A percentile compares a stretch with the other conserved stretches of the same genome.
phyloP scores from a whole-genome alignment of 2,329 filamentous ascomycete species.

The Colletotrichum coccodes region DNA sequence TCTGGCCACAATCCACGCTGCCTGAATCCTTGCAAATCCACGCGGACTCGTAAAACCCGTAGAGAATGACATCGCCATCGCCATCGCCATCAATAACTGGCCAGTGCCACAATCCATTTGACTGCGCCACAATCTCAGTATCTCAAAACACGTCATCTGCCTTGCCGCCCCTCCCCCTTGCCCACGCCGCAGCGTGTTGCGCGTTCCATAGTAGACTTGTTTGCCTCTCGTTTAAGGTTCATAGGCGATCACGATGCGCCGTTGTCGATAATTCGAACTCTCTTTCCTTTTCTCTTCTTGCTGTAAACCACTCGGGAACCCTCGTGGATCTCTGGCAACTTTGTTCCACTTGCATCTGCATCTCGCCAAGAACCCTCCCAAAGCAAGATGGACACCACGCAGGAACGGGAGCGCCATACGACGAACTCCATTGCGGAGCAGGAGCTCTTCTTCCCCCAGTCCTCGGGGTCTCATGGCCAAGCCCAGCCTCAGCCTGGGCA shows the following conservation, averaged over 20 bases:
- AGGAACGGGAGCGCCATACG: slow-evolving; percentile 20
- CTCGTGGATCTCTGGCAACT: not conserved
- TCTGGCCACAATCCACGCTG: slow-evolving; percentile 18
- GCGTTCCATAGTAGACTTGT: slow-evolving; percentile 19
- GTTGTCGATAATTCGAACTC: not conserved
- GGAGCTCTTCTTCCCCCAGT: slow-evolving; percentile 18
- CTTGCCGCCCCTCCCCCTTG: not conserved
- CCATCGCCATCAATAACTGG: not conserved
- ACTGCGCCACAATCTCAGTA: slow-evolving; percentile 22
- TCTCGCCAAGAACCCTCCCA: not conserved
- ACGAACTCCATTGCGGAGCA: slow-evolving; percentile 28
- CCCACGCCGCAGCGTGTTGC: slow-evolving; percentile 18
- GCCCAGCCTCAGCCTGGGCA: slow-evolving; percentile 13
- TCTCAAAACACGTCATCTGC: slow-evolving; percentile 26
- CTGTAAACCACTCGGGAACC: not conserved
- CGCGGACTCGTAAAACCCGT: not conserved
- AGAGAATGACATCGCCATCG: not conserved
- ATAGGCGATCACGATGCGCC: not conserved
- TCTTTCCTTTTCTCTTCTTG: not conserved
- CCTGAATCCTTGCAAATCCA: slow-evolving; percentile 5
- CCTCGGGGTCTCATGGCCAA: slow-evolving; percentile 6
- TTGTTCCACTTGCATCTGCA: not conserved
- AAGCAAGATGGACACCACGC: slow-evolving; percentile 25
- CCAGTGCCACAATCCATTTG: slow-evolving; percentile 20
- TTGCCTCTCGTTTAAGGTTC: slow-evolving; percentile 25